Conservation (phyloP, 176 grass and related monocot species). For the Musa troglodytarum region DNA sequence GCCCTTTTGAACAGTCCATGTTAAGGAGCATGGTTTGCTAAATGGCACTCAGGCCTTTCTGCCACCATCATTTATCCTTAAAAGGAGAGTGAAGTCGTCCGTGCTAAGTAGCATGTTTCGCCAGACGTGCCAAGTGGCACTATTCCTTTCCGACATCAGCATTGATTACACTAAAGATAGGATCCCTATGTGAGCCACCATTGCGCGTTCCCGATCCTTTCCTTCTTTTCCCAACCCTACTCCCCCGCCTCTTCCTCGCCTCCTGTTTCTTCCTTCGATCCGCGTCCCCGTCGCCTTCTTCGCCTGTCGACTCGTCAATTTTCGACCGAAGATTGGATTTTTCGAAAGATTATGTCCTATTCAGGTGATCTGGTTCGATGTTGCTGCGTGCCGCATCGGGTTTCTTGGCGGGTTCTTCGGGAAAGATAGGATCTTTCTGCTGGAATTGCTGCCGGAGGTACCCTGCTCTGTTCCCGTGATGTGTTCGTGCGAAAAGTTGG, state of each 20-base stretch:
- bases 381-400: background rate
- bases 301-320: background rate
- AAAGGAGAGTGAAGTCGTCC: too few relatives aligned
- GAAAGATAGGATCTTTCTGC: background rate
- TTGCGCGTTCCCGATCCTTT: background rate
- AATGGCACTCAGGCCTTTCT: too few relatives aligned
- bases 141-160: too few relatives aligned
- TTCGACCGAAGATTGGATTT: background rate
- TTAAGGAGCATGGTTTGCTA: too few relatives aligned
- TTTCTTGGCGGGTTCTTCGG: background rate
- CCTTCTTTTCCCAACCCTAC: too few relatives aligned
- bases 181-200: background rate
- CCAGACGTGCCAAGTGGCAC: too few relatives aligned
- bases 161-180: background rate
- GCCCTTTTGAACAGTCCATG: too few relatives aligned
- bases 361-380: background rate
- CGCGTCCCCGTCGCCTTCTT: background rate
- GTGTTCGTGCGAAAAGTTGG: too few relatives aligned
- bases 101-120: too few relatives aligned
- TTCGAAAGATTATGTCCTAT: background rate
- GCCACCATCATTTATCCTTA: too few relatives aligned
- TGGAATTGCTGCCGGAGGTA: background rate
- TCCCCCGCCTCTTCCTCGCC: background rate
- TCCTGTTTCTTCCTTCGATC: background rate
- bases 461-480: background rate